Base-by-base conservation (phyloP, 2,329 filamentous ascomycete species). In the Ilyonectria sp. region DNA sequence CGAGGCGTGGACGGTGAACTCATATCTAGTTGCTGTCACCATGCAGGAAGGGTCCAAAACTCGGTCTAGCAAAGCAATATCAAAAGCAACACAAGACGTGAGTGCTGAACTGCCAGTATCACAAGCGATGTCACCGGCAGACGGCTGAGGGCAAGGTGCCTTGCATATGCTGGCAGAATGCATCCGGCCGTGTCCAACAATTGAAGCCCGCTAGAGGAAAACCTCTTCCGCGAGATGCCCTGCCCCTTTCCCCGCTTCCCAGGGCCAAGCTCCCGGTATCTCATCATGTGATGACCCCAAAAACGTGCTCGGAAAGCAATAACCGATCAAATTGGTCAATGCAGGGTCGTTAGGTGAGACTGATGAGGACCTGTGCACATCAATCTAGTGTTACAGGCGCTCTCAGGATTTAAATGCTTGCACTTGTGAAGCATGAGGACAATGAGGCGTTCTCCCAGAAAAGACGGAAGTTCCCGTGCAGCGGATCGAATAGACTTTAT, bases 141-240 rank as follows among this genome's bases (percentile, higher is more conserved):
- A 35, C 3, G 10, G 10, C 10, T 6, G 10, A 21, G 17, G 13
- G 2, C 10, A 21, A 35, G 21, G 50, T 53, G 5, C 50, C 50
- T 31, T 53, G 29, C n/a, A 53, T 53, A 53, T 21, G 49, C 49
- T 35, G 31, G 31, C n/a, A 35, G 50, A 53, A 53, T 35, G 50
- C 50, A 53, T 11, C 50, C 31, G 50, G n/a, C 31, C 29, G 15
- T 10, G 17, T 53, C 49, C 10, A 35, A 6, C 31, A 53, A 21
- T 35, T 6, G n/a, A 4, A 35, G 49, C 33, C 10, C n/a, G 50
- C 50, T 21, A 21, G 13, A 35, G 50, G 50, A 53, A 53, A 53
- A 53, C 29, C 10, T 35, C n/a, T 37, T 53, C 50, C 50, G 50
- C 44, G 19, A 9, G 2, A 11, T 13, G 13, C 7, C 11, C 26